phyloP scores from a whole-genome alignment of 495 filamentous ascomycete genomes.

The Penicillium malachiteum region DNA sequence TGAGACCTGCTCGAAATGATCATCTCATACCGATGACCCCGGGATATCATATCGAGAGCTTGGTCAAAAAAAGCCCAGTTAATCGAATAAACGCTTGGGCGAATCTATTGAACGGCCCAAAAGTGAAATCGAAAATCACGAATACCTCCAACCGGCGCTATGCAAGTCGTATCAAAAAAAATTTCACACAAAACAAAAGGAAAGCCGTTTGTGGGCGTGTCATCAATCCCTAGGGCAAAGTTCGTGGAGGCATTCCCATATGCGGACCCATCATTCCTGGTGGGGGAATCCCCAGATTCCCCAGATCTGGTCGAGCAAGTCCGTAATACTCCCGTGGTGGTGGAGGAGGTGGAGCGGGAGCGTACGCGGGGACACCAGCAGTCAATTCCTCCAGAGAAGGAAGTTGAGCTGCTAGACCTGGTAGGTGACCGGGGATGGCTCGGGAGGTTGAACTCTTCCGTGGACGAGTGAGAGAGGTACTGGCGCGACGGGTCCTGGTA shows the following conservation, averaged over 20 bases:
- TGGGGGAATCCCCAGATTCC: slow-evolving; percentile 31
- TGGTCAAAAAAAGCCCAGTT: slow-evolving; percentile 5
- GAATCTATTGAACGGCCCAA: slow-evolving; percentile 26
- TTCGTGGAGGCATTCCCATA: slow-evolving; percentile 41
- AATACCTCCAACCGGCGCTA: slow-evolving; percentile 45
- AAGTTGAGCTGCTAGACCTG: slow-evolving; percentile 39
- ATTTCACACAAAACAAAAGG: slow-evolving; percentile 19
- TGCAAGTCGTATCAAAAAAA: slow-evolving; percentile 47
- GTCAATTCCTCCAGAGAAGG: slow-evolving; percentile 47
- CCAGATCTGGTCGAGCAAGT: slow-evolving; percentile 36
- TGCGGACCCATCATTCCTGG: slow-evolving; percentile 33
- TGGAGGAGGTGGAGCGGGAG: slow-evolving; percentile 39
- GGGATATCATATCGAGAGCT: too few relatives aligned
- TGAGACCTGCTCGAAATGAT: too few relatives aligned
- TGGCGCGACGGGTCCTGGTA: slow-evolving; percentile 44
- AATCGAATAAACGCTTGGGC: slow-evolving; percentile 16
- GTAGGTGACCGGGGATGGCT: slow-evolving; percentile 29
- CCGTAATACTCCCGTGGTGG: slow-evolving; percentile 42
- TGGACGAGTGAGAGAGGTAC: slow-evolving; percentile 44
- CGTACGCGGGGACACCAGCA: slow-evolving; percentile 47
- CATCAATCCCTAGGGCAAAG: slow-evolving; percentile 35
- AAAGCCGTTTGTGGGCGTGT: slow-evolving; percentile 24
- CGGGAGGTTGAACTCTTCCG: slow-evolving; percentile 44
- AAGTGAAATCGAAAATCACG: slow-evolving; percentile 30
- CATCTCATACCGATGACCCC: slow-evolving; percentile 3